Percentiles rank a stretch among this genome's conserved stretches.
phyloP scores from a whole-genome alignment of 73 alveolate species.

The Blepharisma stoltei region DNA sequence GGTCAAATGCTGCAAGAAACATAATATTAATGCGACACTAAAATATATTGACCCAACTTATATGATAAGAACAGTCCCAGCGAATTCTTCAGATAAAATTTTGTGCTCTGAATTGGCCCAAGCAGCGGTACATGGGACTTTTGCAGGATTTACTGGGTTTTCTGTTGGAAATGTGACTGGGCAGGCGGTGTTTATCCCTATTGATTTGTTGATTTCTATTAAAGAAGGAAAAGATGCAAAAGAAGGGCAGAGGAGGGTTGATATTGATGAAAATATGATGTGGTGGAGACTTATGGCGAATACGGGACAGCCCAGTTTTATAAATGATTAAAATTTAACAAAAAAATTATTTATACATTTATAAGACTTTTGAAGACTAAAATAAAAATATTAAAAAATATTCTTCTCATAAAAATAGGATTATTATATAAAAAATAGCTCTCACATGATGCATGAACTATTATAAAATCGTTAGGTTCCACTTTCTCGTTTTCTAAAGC shows the following conservation, averaged over 20 bases:
- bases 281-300: conserved; percentile 85
- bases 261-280: conserved; percentile 57
- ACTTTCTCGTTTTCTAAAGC: too few species aligned
- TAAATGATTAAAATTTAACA: too few species aligned
- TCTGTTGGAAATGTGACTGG: conserved; percentile 71
- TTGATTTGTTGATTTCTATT: conserved; percentile 22
- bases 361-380: too few species aligned
- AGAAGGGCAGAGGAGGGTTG: conserved; percentile 32
- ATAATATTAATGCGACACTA: conserved; percentile 45
- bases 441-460: too few species aligned
- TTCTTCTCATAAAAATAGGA: too few species aligned
- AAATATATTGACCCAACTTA: conserved; percentile 98
- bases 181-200: conserved; percentile 53
- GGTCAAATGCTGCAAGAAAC: conserved; percentile 62
- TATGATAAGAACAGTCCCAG: conserved; percentile 90
- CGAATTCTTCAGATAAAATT: conserved; percentile 89
- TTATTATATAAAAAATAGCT: too few species aligned
- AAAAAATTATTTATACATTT: too few species aligned
- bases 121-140: conserved; percentile 63
- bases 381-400: too few species aligned
- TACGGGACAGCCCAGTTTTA: conserved; percentile 87
- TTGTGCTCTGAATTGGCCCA: conserved; percentile 76
- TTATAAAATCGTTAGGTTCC: too few species aligned
- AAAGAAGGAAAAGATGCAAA: conserved; percentile 2
- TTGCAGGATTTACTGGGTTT: conserved; percentile 80